Percentiles rank a stretch among this genome's conserved stretches.
Conservation (phyloP, 257 asterid species). For the Solanum bulbocastanum region DNA sequence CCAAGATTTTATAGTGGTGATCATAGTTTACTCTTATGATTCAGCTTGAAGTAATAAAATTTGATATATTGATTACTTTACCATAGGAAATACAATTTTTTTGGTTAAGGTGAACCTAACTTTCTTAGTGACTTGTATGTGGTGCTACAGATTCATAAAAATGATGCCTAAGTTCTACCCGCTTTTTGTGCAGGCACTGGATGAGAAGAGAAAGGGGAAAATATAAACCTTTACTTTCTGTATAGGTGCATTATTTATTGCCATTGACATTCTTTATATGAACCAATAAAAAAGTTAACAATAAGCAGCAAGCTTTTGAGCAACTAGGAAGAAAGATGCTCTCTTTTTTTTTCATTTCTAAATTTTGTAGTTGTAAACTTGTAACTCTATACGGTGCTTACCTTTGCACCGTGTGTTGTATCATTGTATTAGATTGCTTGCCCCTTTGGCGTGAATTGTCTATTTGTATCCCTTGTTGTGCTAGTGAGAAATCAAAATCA, state of each 20-base stretch:
- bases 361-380: background rate
- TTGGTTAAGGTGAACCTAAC: background rate
- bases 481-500: background rate
- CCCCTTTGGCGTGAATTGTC: background rate
- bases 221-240: slow-evolving; percentile 22
- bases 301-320: background rate
- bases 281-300: slow-evolving; percentile 7
- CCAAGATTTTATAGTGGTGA: background rate
- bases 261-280: slow-evolving; percentile 54
- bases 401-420: background rate
- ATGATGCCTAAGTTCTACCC: background rate
- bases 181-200: slow-evolving; percentile 52
- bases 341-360: background rate
- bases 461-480: background rate
- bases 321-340: slow-evolving; percentile 4
- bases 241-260: slow-evolving; percentile 27
- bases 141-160: background rate
- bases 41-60: background rate
- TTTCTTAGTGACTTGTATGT: background rate
- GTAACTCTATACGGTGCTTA: background rate
- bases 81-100: background rate
- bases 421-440: background rate
- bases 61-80: background rate
- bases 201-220: slow-evolving; percentile 76
- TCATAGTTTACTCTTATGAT: background rate